Conservation (phyloP, 441 rosid species). For the Daphne laureola region DNA sequence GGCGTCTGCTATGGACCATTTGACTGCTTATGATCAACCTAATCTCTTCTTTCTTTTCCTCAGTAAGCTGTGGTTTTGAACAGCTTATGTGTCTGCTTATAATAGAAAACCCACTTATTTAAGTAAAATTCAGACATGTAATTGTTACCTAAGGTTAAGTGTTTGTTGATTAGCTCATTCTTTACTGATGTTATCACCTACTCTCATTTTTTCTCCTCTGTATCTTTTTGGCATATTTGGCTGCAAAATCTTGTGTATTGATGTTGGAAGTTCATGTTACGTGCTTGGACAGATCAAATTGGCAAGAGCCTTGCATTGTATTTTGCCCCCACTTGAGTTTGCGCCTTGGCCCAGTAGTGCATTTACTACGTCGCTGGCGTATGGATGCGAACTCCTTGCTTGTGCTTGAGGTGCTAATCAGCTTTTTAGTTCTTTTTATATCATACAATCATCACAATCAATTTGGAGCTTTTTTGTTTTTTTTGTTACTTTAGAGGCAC, state of each 20-base stretch:
- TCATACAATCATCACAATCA: too few relatives aligned
- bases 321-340: conserved; percentile 79
- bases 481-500: too few relatives aligned
- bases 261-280: conserved; percentile 20
- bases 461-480: too few relatives aligned
- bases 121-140: too few relatives aligned
- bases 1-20: too few relatives aligned
- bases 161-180: too few relatives aligned
- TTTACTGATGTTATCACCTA: too few relatives aligned
- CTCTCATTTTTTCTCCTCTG: neutral
- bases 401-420: conserved; percentile 56
- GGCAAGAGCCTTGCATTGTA: conserved; percentile 88
- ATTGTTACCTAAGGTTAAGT: too few relatives aligned
- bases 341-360: conserved; percentile 75
- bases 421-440: neutral
- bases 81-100: too few relatives aligned
- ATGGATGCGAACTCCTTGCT: conserved; percentile 62
- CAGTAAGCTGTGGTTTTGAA: neutral
- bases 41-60: neutral
- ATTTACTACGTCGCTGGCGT: conserved; percentile 66
- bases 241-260: neutral
- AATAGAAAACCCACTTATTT: too few relatives aligned
- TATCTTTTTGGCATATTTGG: neutral
- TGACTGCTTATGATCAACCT: too few relatives aligned
- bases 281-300: conserved; percentile 36